Percentiles rank a stretch among this genome's conserved stretches.
These are phyloP conservation scores for Lyophyllum atratum DNA, from an alignment of 768 basidiomycete genomes.

Conservation along the genomic window DNA sequence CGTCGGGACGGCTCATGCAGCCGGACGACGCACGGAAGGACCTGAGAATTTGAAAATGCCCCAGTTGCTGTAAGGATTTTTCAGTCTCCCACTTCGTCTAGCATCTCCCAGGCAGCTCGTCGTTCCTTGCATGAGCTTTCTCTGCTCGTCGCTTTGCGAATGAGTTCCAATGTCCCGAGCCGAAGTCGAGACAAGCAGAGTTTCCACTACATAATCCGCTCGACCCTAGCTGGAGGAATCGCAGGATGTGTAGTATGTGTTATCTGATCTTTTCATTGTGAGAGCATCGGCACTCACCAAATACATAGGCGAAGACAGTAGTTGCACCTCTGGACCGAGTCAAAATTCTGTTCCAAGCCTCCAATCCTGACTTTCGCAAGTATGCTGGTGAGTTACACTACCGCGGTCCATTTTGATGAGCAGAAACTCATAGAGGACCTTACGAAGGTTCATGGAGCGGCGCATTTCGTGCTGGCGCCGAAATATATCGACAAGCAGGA, in stretches of 20 bases:
- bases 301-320: slow-evolving; percentile 81
- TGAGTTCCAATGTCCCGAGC: slow-evolving; percentile 60
- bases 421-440: not conserved
- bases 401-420: slow-evolving; percentile 19
- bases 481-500: slow-evolving; percentile 72
- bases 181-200: slow-evolving; percentile 53
- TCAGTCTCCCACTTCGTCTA: not conserved
- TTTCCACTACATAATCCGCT: slow-evolving; percentile 67
- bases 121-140: slow-evolving; percentile 32
- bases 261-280: slow-evolving; percentile 5
- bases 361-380: slow-evolving; percentile 91
- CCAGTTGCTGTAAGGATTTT: not conserved
- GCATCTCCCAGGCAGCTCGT: not conserved
- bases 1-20: slow-evolving; percentile 12
- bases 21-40: slow-evolving; percentile 2
- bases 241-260: slow-evolving; percentile 88
- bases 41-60: slow-evolving; percentile 2
- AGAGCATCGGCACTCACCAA: not conserved
- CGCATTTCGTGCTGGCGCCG: slow-evolving; percentile 70
- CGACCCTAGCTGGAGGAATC: slow-evolving; percentile 89
- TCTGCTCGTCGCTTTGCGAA: slow-evolving; percentile 39
- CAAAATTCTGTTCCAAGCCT: slow-evolving; percentile 98
- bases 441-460: slow-evolving; percentile 85
- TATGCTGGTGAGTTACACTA: slow-evolving; percentile 73
- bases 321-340: slow-evolving; percentile 97